Evolutionary conservation across 805 yeast genomes (phyloP).

Genomic region (Gaillardinia entomophila): DNA sequence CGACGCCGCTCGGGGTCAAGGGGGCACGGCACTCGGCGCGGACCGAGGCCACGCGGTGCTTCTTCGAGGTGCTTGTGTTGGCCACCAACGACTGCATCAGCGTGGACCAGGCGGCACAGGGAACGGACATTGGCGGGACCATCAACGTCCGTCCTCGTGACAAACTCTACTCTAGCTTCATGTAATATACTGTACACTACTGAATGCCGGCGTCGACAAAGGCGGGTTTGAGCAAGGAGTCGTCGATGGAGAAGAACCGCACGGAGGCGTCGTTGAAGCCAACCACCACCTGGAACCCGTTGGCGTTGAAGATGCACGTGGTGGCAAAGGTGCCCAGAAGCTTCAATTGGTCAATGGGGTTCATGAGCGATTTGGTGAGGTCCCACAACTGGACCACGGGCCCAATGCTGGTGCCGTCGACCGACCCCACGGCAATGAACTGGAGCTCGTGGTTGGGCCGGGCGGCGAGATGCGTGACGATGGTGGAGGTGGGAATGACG

Average conservation of each 20-base stretch:
- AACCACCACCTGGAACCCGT: not conserved
- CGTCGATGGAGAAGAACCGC: too few relatives aligned
- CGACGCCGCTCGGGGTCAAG: not conserved
- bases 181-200: conserved; percentile 1
- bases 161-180: conserved; percentile 21
- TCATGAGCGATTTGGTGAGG: not conserved
- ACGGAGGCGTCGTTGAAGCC: not conserved
- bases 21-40: conserved; percentile 10
- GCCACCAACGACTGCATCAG: conserved; percentile 71
- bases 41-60: conserved; percentile 63
- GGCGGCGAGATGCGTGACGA: not conserved
- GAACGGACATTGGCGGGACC: conserved; percentile 45
- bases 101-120: conserved; percentile 47
- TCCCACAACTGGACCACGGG: not conserved
- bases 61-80: conserved; percentile 76
- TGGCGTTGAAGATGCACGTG: not conserved
- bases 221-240: too few relatives aligned
- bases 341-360: not conserved
- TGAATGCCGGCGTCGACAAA: too few relatives aligned
- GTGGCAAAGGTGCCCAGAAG: not conserved
- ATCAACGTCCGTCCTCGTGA: conserved; percentile 48
- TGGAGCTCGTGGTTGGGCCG: not conserved
- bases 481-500: not conserved
- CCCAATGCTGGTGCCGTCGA: not conserved
- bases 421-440: not conserved